phyloP scores from a whole-genome alignment of 371 early-diverging fungal species.

The Thermomucor indicae-seudaticae region DNA sequence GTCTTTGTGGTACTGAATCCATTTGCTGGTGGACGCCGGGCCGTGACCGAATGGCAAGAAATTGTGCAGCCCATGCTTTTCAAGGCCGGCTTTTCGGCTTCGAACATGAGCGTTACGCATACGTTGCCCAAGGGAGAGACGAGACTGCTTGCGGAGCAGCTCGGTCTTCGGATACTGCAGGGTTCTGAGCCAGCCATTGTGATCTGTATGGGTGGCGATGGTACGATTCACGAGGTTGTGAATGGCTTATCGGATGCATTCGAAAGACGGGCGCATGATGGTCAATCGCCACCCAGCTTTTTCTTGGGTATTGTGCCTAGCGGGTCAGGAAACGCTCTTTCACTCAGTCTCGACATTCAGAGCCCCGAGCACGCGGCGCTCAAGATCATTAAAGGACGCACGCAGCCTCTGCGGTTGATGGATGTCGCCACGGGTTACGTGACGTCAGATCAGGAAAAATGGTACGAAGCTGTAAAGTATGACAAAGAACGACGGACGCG shows the following conservation, averaged over 20 bases:
- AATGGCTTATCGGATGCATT: conserved; percentile 35
- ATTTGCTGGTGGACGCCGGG: conserved; percentile 16
- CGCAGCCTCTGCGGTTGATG: conserved; percentile 26
- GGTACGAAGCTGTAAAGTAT: conserved; percentile 13
- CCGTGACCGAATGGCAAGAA: conserved; percentile 8
- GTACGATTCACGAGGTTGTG: conserved; percentile 41
- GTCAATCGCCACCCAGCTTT: background rate
- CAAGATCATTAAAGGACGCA: conserved; percentile 26
- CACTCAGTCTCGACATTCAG: conserved; percentile 26
- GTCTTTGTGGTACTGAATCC: conserved; percentile 19
- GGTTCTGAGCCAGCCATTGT: conserved; percentile 9
- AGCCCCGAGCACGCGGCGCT: conserved; percentile 28
- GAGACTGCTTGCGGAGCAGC: conserved; percentile 4
- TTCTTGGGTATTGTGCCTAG: conserved; percentile 35
- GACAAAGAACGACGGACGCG: background rate
- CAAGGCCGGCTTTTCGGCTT: conserved; percentile 7
- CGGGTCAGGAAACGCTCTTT: conserved; percentile 46
- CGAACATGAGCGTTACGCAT: conserved; percentile 1
- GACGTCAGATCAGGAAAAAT: too few species aligned
- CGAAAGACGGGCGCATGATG: background rate
- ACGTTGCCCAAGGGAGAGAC: conserved; percentile 8
- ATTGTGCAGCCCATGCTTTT: conserved; percentile 19
- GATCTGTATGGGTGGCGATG: conserved; percentile 46
- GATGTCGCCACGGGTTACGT: too few species aligned
- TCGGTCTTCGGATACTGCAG: background rate